Conservation (phyloP, 192 early-diverging fungal species). For the Umbelopsis sp. region DNA sequence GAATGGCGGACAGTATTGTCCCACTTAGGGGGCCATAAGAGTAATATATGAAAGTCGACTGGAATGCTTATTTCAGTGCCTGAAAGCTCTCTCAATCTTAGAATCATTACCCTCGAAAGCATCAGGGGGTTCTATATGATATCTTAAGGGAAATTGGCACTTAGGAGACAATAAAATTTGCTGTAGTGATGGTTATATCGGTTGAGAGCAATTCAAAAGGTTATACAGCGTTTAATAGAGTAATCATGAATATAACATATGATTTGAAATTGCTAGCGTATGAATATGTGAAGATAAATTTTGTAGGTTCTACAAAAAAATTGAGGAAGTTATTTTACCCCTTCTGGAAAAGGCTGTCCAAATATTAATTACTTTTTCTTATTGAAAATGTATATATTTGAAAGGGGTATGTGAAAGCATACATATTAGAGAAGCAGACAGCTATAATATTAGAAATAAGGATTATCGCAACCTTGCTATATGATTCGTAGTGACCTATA, state of each 20-base stretch:
- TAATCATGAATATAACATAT: too few relatives aligned
- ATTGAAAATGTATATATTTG: slow-evolving; percentile 19
- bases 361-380: slow-evolving; percentile 2
- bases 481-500: too few relatives aligned
- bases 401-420: background rate
- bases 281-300: too few relatives aligned
- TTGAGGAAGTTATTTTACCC: background rate
- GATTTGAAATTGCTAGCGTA: too few relatives aligned
- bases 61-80: slow-evolving; percentile 10
- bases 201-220: too few relatives aligned
- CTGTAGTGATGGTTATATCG: too few relatives aligned
- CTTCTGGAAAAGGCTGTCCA: background rate
- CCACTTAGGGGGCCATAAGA: slow-evolving; percentile 10
- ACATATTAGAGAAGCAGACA: background rate
- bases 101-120: background rate
- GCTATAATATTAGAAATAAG: background rate
- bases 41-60: slow-evolving; percentile 23
- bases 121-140: background rate
- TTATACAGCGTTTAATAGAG: too few relatives aligned
- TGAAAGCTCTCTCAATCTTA: slow-evolving; percentile 11
- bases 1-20: background rate
- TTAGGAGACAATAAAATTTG: background rate
- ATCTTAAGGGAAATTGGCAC: background rate
- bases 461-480: too few relatives aligned
- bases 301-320: too few relatives aligned